These are phyloP conservation scores for Ganoderma boninense DNA, from an alignment of 1,284 basidiomycete species.

Conservation along the genomic window DNA sequence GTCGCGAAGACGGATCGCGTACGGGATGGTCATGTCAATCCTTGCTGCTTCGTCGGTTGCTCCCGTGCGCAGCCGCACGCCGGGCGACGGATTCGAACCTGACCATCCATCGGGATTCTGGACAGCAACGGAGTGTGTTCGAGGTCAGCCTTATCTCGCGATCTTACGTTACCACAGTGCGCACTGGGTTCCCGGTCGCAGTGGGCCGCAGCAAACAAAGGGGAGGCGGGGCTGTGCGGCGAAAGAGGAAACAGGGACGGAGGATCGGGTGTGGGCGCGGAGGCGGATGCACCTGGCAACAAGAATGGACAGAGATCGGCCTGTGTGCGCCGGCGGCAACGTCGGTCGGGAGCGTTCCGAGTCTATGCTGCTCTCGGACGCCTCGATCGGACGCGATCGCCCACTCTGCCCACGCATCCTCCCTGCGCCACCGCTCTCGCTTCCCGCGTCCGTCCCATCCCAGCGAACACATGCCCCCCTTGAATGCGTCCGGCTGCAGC, in stretches of 20 bases:
- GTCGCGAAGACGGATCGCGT: neutral
- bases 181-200: neutral
- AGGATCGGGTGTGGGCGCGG: neutral
- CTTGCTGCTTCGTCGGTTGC: neutral
- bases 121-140: neutral
- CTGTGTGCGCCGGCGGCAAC: neutral
- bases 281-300: no score
- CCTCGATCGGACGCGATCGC: conserved; percentile 2
- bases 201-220: neutral
- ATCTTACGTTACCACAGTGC: neutral
- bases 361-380: neutral
- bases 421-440: neutral
- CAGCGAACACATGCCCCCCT: no score
- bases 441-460: neutral
- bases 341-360: neutral
- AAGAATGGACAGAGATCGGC: neutral
- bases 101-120: neutral
- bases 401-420: neutral
- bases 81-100: no score
- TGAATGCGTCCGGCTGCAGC: neutral
- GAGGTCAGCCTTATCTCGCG: neutral
- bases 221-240: neutral
- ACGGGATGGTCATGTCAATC: neutral
- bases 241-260: neutral
- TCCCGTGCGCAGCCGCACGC: neutral